Conservation (phyloP, 371 early-diverging fungal species). For the Rhizopus arrhizus region DNA sequence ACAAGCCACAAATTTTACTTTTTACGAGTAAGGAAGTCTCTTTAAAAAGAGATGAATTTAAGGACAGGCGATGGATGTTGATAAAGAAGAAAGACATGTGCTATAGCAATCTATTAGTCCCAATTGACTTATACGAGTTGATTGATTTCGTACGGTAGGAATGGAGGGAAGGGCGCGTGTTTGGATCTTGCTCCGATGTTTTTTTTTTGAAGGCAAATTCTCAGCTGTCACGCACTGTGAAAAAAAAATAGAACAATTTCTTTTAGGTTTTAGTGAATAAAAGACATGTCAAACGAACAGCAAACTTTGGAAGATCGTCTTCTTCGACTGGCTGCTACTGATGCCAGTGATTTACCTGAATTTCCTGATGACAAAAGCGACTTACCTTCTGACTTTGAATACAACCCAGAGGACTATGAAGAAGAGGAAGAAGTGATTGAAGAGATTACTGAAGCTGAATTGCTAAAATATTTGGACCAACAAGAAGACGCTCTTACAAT, state of each 20-base stretch:
- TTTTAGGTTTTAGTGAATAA: too few relatives aligned
- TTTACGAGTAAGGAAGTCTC: too few relatives aligned
- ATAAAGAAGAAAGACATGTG: too few relatives aligned
- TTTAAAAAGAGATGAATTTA: neutral
- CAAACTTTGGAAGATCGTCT: constrained; percentile 39
- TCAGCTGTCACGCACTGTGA: too few relatives aligned
- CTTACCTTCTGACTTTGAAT: constrained; percentile 65
- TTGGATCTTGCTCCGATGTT: too few relatives aligned
- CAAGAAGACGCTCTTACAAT: constrained; percentile 51
- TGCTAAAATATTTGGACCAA: constrained; percentile 52
- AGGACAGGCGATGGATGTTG: neutral
- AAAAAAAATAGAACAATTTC: too few relatives aligned
- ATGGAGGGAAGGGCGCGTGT: neutral
- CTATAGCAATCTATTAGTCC: too few relatives aligned
- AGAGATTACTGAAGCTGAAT: constrained; percentile 60
- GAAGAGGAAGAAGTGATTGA: constrained; percentile 53
- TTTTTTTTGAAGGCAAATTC: too few relatives aligned
- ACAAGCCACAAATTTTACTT: neutral
- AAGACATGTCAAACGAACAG: constrained; percentile 1
- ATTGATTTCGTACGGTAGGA: too few relatives aligned
- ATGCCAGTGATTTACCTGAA: constrained; percentile 43
- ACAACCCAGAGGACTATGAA: constrained; percentile 48
- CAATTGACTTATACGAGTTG: too few relatives aligned
- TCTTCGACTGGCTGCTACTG: constrained; percentile 27
- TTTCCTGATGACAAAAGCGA: constrained; percentile 64